Conservation (phyloP, 495 filamentous ascomycete genomes). For the Rhizodiscina lignyota region DNA sequence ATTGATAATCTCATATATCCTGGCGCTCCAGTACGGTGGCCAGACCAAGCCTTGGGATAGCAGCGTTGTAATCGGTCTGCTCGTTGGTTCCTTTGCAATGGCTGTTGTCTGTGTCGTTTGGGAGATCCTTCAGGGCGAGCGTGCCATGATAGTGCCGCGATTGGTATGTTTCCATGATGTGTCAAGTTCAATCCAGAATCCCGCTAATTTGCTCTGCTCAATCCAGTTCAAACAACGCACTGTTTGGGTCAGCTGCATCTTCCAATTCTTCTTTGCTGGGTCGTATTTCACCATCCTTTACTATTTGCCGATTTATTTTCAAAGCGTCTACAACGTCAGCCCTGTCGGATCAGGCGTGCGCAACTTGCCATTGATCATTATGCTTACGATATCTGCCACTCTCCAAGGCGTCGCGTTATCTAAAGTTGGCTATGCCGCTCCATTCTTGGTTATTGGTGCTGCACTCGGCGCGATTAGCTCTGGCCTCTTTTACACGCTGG, state of each 20-base stretch:
- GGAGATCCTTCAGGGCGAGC: constrained; percentile 12
- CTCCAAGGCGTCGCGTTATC: constrained; percentile 4
- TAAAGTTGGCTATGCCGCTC: constrained; percentile 3
- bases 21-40: constrained; percentile 10
- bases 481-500: constrained; percentile 11
- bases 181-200: too few species aligned
- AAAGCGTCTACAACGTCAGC: constrained; percentile 7
- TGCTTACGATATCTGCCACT: constrained; percentile 3
- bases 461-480: constrained; percentile 8
- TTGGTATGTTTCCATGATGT: constrained; percentile 23
- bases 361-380: constrained; percentile 12
- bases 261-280: constrained; percentile 10
- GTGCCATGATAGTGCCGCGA: constrained; percentile 22
- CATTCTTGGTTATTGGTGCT: constrained; percentile 7
- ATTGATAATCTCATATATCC: too few species aligned
- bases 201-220: too few species aligned
- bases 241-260: constrained; percentile 4
- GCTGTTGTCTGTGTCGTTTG: constrained; percentile 14
- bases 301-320: constrained; percentile 21
- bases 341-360: constrained; percentile 12
- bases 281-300: constrained; percentile 9
- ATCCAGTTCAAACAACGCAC: constrained; percentile 2
- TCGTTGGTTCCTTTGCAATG: constrained; percentile 1
- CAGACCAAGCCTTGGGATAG: not conserved
- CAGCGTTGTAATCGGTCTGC: not conserved